phyloP scores from a whole-genome alignment of 345 rosid species.

The Eucalyptus brandiana region DNA sequence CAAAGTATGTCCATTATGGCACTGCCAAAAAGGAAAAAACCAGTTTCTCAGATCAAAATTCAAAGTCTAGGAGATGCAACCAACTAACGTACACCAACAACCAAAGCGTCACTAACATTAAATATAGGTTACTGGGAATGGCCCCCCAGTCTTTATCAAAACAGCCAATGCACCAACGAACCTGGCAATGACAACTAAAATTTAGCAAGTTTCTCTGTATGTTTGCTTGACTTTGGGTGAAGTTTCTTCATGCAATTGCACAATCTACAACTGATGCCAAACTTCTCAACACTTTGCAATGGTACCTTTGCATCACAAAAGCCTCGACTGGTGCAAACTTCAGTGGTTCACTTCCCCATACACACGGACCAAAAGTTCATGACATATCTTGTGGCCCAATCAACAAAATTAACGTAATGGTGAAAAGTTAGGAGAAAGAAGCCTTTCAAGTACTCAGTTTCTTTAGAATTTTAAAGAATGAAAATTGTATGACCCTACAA shows the following conservation, averaged over 20 bases:
- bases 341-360: neutral
- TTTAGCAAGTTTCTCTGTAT: neutral
- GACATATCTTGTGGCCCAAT: neutral
- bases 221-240: neutral
- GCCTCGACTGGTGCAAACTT: neutral
- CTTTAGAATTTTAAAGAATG: neutral
- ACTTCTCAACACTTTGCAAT: neutral
- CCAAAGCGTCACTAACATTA: neutral
- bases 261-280: neutral
- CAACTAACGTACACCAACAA: neutral
- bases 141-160: neutral
- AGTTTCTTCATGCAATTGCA: neutral
- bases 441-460: neutral
- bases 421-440: neutral
- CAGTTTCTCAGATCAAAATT: neutral
- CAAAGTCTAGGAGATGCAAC: neutral
- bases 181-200: neutral
- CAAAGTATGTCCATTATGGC: constrained; percentile 43
- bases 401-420: neutral
- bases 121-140: neutral
- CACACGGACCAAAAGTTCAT: neutral
- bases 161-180: neutral
- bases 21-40: constrained; percentile 8
- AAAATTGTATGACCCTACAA: neutral
- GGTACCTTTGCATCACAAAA: neutral